Percentiles rank a stretch among this genome's conserved stretches.
Evolutionary conservation across 192 early-diverging fungal species (phyloP).

Genomic region (Backusella mclennaniae): DNA sequence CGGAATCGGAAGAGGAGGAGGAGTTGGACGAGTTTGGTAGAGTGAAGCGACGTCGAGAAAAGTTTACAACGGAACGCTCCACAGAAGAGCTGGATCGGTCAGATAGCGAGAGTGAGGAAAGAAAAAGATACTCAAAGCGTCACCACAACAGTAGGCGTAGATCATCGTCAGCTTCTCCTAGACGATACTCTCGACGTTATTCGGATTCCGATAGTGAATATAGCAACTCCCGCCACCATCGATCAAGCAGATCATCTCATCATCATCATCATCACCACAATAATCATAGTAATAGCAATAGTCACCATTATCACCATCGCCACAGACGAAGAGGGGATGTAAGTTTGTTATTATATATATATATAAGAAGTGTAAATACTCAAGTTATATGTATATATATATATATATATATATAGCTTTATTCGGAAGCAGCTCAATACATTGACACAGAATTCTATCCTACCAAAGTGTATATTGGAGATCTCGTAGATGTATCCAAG

Average conservation of each 20-base stretch:
- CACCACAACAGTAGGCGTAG: neutral
- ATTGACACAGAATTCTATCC: constrained; percentile 53
- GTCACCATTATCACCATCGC: neutral
- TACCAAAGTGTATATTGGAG: constrained; percentile 51
- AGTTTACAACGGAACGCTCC: constrained; percentile 6
- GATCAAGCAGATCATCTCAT: neutral
- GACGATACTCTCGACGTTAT: neutral
- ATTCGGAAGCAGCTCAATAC: constrained; percentile 46
- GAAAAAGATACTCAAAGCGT: neutral
- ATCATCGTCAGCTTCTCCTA: constrained; percentile 10
- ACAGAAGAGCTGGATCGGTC: constrained; percentile 18
- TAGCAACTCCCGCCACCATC: neutral
- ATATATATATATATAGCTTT: constrained; percentile 26
- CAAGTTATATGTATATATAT: neutral
- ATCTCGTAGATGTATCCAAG: constrained; percentile 34
- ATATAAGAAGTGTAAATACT: neutral
- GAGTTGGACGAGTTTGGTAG: constrained; percentile 46
- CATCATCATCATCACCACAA: neutral
- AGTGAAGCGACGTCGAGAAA: constrained; percentile 31
- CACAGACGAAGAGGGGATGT: constrained; percentile 3
- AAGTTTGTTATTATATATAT: neutral
- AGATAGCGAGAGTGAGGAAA: constrained; percentile 9
- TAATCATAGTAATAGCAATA: neutral
- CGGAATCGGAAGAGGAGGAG: constrained; percentile 16
- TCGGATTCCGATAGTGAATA: constrained; percentile 19